phyloP scores from a whole-genome alignment of 805 yeast genomes.

The Blastobotrys americana region DNA sequence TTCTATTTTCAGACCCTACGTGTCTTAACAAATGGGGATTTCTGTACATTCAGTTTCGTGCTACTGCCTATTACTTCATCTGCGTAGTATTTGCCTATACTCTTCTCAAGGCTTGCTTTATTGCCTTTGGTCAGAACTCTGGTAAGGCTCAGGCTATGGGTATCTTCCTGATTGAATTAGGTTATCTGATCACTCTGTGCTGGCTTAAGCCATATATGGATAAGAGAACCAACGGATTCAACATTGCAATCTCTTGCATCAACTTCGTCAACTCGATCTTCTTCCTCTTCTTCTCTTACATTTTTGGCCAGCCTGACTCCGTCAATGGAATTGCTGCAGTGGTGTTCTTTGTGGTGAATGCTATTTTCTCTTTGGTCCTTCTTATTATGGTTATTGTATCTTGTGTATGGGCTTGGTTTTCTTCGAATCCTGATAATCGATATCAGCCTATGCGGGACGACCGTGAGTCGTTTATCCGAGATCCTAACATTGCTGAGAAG shows the following conservation, averaged over 20 bases:
- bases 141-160: constrained; percentile 81
- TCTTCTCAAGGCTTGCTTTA: constrained; percentile 68
- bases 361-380: constrained; percentile 75
- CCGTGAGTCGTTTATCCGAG: constrained; percentile 78
- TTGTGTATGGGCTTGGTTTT: constrained; percentile 73
- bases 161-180: constrained; percentile 66
- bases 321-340: constrained; percentile 92
- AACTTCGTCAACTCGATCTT: constrained; percentile 76
- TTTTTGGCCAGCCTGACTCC: constrained; percentile 74
- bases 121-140: constrained; percentile 72
- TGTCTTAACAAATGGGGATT: constrained; percentile 86
- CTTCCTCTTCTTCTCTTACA: constrained; percentile 80
- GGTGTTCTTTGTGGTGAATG: constrained; percentile 82
- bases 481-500: constrained; percentile 20
- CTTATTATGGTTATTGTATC: constrained; percentile 81
- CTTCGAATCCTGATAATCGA: constrained; percentile 89
- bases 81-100: constrained; percentile 56
- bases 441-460: constrained; percentile 97
- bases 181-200: constrained; percentile 58
- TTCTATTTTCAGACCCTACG: constrained; percentile 75
- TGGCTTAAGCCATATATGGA: constrained; percentile 87
- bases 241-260: constrained; percentile 75
- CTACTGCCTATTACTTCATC: constrained; percentile 80
- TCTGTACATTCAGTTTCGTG: constrained; percentile 83
- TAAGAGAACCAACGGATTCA: constrained; percentile 88